Evolutionary conservation across 1,139 yeast genomes (phyloP).

Genomic region (Scheffersomyces cryptocercus): DNA sequence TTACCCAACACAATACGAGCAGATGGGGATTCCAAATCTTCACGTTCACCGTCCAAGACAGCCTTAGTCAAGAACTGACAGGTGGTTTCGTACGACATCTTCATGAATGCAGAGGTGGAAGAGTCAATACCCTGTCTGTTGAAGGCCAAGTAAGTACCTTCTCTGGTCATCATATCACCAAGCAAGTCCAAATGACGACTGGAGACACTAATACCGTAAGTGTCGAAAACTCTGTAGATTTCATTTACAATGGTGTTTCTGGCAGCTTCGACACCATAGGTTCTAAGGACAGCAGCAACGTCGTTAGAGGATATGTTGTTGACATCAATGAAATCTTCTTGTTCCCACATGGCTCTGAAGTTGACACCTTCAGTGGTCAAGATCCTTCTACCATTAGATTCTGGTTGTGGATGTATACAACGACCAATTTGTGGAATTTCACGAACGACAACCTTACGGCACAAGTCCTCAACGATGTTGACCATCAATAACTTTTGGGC

Average conservation of each 20-base stretch:
- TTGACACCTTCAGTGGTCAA: conserved; percentile 98
- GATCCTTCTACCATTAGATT: conserved; percentile 58
- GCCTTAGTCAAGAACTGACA: conserved; percentile 97
- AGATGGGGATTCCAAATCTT: conserved; percentile 86
- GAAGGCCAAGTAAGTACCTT: conserved; percentile 94
- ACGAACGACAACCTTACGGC: conserved; percentile 88
- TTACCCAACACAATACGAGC: conserved; percentile 96
- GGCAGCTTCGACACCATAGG: conserved; percentile 99
- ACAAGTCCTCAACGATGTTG: conserved; percentile 88
- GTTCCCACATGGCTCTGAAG: conserved; percentile 98
- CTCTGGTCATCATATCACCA: conserved; percentile 99
- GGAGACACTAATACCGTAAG: conserved; percentile 93
- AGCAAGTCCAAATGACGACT: conserved; percentile 92
- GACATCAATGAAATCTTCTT: conserved; percentile 86
- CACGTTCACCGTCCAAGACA: conserved; percentile 88
- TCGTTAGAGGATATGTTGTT: conserved; percentile 90
- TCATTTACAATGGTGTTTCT: conserved; percentile 96
- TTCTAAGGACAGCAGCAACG: conserved; percentile 82
- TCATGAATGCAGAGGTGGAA: conserved; percentile 93
- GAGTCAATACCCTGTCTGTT: conserved; percentile 98
- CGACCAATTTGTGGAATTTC: conserved; percentile 91
- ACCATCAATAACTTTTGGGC: conserved; percentile 97
- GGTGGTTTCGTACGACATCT: conserved; percentile 99
- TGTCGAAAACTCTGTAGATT: conserved; percentile 92
- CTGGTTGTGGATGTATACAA: conserved; percentile 81